phyloP scores from a whole-genome alignment of 2,329 filamentous ascomycete species.

The Neofusicoccum sp. region DNA sequence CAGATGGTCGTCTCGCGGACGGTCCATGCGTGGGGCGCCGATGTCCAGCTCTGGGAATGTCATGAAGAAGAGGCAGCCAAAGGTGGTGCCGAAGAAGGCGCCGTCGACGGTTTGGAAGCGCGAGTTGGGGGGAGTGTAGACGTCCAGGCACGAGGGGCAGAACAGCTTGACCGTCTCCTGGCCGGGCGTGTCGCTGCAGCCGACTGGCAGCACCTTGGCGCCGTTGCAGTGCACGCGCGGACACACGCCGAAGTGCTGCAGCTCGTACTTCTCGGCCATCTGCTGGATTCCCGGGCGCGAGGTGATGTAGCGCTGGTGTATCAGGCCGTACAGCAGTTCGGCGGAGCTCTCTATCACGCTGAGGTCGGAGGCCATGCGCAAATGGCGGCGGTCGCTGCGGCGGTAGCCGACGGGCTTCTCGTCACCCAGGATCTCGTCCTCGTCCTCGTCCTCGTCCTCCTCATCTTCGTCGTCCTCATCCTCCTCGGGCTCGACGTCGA shows the following conservation, averaged over 20 bases:
- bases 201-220: conserved; percentile 88
- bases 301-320: conserved; percentile 98
- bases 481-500: conserved; percentile 96
- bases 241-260: conserved; percentile 93
- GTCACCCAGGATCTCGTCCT: conserved; percentile 47
- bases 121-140: conserved; percentile 96
- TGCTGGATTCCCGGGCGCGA: conserved; percentile 95
- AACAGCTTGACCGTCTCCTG: conserved; percentile 98
- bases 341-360: conserved; percentile 96
- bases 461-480: conserved; percentile 83
- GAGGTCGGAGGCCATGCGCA: conserved; percentile 86
- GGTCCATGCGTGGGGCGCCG: conserved; percentile 63
- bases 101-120: conserved; percentile 97
- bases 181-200: conserved; percentile 90
- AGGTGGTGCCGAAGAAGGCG: conserved; percentile 97
- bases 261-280: conserved; percentile 99
- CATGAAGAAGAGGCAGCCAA: conserved; percentile 95
- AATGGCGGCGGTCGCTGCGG: conserved; percentile 65
- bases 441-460: conserved; percentile 66
- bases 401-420: conserved; percentile 62
- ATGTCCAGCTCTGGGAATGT: conserved; percentile 97
- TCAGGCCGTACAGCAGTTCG: conserved; percentile 97
- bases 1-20: conserved; percentile 31
- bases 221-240: conserved; percentile 93
- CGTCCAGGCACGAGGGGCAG: conserved; percentile 93